phyloP scores from a whole-genome alignment of 495 filamentous ascomycete species.

The Jackrogersella multiformis region DNA sequence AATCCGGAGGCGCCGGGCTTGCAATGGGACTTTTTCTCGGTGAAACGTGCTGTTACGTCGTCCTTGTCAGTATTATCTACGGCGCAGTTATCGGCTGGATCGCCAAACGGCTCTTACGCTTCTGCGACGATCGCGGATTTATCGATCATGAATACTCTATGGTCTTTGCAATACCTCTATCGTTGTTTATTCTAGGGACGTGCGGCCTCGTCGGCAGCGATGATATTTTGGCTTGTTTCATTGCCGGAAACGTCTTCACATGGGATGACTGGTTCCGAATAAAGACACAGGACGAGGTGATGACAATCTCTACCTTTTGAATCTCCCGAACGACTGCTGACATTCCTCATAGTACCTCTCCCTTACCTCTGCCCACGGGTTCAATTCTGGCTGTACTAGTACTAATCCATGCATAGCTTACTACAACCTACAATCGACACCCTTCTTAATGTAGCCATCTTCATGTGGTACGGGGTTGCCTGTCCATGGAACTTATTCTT shows the following conservation, averaged over 20 bases:
- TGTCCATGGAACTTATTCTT: conserved; percentile 56
- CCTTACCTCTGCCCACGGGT: too few relatives aligned
- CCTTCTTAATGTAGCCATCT: conserved; percentile 13
- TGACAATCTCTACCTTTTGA: not conserved
- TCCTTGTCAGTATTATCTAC: not conserved
- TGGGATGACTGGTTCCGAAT: not conserved
- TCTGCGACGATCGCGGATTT: not conserved
- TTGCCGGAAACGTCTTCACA: not conserved
- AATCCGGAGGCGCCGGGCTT: not conserved
- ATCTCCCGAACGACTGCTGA: not conserved
- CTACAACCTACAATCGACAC: conserved; percentile 19
- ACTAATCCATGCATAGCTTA: not conserved
- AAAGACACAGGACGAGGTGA: not conserved
- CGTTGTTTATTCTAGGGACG: not conserved
- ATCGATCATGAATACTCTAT: conserved; percentile 2
- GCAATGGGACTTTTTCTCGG: not conserved
- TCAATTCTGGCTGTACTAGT: not conserved
- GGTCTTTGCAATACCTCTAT: not conserved
- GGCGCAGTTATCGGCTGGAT: not conserved
- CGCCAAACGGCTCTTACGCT: not conserved
- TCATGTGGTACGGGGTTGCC: conserved; percentile 14
- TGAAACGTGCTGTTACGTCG: not conserved
- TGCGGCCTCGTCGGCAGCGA: not conserved
- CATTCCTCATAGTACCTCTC: not conserved
- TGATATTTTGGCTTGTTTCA: not conserved